phyloP scores from a whole-genome alignment of 257 asterid genomes.

The Solanum phureja region DNA sequence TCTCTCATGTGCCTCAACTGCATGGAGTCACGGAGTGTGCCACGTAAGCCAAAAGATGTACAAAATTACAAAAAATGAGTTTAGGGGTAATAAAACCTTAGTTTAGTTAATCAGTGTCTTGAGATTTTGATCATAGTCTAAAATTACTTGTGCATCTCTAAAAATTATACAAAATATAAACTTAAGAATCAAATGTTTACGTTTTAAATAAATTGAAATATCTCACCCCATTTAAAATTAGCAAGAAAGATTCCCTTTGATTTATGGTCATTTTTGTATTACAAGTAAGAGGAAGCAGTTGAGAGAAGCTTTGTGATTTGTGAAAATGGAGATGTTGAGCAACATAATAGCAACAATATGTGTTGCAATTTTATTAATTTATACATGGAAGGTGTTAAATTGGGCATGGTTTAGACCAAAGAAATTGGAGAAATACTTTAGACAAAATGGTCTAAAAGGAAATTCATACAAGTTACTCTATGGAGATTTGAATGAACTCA shows the following conservation, averaged over 20 bases:
- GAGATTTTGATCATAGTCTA: no score
- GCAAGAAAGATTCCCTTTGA: no score
- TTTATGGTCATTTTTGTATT: no score
- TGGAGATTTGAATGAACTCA: constrained; percentile 30
- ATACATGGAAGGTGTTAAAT: constrained; percentile 14
- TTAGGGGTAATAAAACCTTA: fast-evolving
- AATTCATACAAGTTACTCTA: constrained; percentile 17
- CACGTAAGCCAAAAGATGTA: no score
- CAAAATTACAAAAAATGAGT: no score
- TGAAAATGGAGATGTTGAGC: constrained; percentile 14
- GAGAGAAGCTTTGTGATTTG: neutral
- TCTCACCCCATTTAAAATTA: no score
- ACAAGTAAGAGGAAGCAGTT: neutral
- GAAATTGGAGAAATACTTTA: constrained; percentile 18
- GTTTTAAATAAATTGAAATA: no score
- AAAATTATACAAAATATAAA: no score
- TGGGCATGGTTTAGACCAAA: constrained; percentile 30
- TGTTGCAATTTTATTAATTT: neutral
- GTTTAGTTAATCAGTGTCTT: fast-evolving
- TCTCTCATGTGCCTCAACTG: fast-evolving
- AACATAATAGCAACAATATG: neutral
- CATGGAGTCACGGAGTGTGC: no score
- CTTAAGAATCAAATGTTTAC: no score
- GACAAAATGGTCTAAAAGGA: constrained; percentile 26
- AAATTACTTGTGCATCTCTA: no score